Base-by-base conservation (phyloP, 208 protist genomes). In the Crithidia acanthocephali region DNA sequence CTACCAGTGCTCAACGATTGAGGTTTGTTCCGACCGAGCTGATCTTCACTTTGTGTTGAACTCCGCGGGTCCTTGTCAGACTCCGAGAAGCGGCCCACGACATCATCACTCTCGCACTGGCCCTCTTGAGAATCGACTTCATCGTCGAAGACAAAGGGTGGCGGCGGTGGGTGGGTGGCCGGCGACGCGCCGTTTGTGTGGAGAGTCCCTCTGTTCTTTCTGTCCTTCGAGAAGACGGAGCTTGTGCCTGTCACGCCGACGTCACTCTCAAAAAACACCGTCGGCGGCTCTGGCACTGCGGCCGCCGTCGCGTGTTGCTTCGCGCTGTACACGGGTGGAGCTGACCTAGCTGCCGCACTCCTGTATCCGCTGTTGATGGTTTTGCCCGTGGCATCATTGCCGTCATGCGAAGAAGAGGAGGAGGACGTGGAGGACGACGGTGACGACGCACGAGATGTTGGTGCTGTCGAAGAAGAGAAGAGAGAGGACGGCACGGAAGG, bases 401-500 rank as follows among this genome's bases (percentile, higher is more conserved):
- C 20, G 32, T 32, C 7, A 32, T 42, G 55, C 8, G 35, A 32
- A 1, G 64, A 69, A 1, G 64, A 69, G 23, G 27, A 60, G 0
- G 42, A 45, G 18, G 52, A 13, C 13, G 57, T 35, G 48, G 47
- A 35, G 18, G 18, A n/a, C 18, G 45, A 66, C 18, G 30, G 0
- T 42, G 25, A n/a, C n/a, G 23, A 4, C n/a, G 27, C 6, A 22
- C 23, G 25, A n/a, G 62, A 68, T 13, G 10, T n/a, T 6, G 62
- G 48, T 2, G 33, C 57, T n/a, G 47, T n/a, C 13, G 62, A 68
- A 2, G 48, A 58, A 16, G 62, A 58, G 48, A 68, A 68, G 32
- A 68, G 50, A 1, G 62, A 68, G 8, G 62, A 68, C 9, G 32
- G 35, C 62, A 68, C 15, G 59, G 69, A 68, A 33, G 59, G 28